Percentiles rank a stretch among this genome's conserved stretches.
Evolutionary conservation across 371 early-diverging fungal species (phyloP).

Genomic region (Mucor saturninus): DNA sequence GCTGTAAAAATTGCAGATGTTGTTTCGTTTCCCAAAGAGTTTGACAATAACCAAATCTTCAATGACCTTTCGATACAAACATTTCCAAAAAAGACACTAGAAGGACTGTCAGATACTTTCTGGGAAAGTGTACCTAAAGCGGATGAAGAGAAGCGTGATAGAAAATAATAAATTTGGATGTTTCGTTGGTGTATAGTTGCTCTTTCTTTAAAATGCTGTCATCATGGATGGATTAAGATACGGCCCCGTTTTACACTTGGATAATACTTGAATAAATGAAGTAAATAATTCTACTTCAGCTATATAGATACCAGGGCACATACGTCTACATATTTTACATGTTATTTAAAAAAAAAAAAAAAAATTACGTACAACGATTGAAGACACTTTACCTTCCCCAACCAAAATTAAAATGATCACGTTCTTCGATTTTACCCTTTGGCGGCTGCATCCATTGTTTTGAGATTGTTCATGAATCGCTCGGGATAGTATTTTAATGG

Average conservation of each 20-base stretch:
- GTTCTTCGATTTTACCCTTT: conserved; percentile 16
- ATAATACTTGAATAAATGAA: conserved; percentile 9
- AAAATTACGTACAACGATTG: neutral
- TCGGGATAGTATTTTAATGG: conserved; percentile 22
- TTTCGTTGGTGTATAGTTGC: too few relatives aligned
- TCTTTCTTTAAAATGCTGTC: too few relatives aligned
- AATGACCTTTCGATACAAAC: conserved; percentile 57
- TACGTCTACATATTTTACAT: conserved; percentile 6
- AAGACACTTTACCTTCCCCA: conserved; percentile 24
- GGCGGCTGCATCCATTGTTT: conserved; percentile 15
- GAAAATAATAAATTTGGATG: neutral
- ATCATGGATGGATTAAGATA: too few relatives aligned
- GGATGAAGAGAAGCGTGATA: conserved; percentile 1
- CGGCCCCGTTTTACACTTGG: neutral
- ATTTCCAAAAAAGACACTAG: conserved; percentile 28
- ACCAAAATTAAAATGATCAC: conserved; percentile 28
- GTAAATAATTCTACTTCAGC: conserved; percentile 10
- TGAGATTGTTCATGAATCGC: conserved; percentile 15
- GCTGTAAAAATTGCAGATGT: conserved; percentile 47
- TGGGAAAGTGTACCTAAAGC: conserved; percentile 8
- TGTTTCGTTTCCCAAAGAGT: conserved; percentile 52
- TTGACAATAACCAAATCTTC: conserved; percentile 63
- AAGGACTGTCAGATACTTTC: conserved; percentile 9
- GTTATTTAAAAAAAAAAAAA: neutral
- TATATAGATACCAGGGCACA: conserved; percentile 25